Evolutionary conservation across 345 rosid species (phyloP), one percentile per base, ranked within the genome.

Genomic region (Lepidium africanum): DNA sequence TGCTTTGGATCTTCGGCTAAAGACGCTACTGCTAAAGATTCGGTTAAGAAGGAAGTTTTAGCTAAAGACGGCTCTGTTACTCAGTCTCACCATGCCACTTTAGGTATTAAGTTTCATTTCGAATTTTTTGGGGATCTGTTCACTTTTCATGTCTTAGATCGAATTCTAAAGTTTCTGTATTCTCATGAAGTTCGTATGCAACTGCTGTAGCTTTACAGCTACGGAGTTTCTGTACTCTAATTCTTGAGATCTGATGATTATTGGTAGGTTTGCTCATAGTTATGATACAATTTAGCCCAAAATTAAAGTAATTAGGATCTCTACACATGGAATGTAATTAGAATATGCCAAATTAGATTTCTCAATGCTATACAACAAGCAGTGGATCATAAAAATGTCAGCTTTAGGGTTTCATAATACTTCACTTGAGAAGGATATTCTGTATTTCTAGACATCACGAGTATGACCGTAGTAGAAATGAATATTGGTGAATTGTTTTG

Each of bases 1-100:
- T 94, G 99, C 82, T 94, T 94, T 75, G 93, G 91, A 80, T 94
- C 99, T 84, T 82, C 99, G 58, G 78, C 72, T 79, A 84, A 86
- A 79, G 94, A 80, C 38, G 73, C 74, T 63, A 67, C 75, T 72
- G 76, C 85, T 16, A 87, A 91, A 79, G 99, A 87, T 79, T 69
- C 78, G 13, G 81, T 80, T 70, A 78, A 59, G 70, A 85, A 84
- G 82, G 87, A 89, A 75, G 90, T 83, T 80, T 85, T 88, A 49
- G 80, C 82, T 62, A 88, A 88, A 80, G 96, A 93, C 53, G 82
- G 77, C 52, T 83, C 96, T 48, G 78, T 82, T 79, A 68, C 81
- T 74, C 97, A 85, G 85, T 79, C 98, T 54, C 80, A 83, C 70
- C 92, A 79, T 80, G 84, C 65, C 78, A 79, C 78, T 78, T 90